Conservation (phyloP, 495 filamentous ascomycete genomes). For the Aspergillus baeticus region DNA sequence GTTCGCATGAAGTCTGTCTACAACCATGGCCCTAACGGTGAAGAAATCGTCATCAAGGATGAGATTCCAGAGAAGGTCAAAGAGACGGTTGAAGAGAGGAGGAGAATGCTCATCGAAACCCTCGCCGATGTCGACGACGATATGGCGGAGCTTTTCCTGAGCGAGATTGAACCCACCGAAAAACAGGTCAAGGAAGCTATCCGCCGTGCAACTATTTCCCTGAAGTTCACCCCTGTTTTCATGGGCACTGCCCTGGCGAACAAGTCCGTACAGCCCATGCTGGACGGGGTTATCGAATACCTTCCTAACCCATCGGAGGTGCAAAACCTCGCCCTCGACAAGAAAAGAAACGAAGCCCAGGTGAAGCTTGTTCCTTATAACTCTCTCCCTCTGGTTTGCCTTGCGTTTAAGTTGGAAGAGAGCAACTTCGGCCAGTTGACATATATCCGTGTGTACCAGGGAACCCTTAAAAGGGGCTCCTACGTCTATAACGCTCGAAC, state of each 20-base stretch:
- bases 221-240: slow-evolving; percentile 94
- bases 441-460: slow-evolving; percentile 98
- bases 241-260: slow-evolving; percentile 96
- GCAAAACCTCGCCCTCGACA: slow-evolving; percentile 85
- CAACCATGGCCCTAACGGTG: slow-evolving; percentile 80
- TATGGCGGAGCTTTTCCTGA: slow-evolving; percentile 94
- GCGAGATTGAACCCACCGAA: slow-evolving; percentile 72
- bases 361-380: slow-evolving; percentile 91
- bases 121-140: slow-evolving; percentile 98
- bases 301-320: slow-evolving; percentile 92
- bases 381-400: slow-evolving; percentile 86
- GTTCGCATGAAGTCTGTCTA: slow-evolving; percentile 91
- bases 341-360: slow-evolving; percentile 68
- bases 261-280: slow-evolving; percentile 94
- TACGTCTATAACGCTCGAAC: slow-evolving; percentile 92
- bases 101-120: slow-evolving; percentile 85
- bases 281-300: slow-evolving; percentile 95
- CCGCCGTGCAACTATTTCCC: slow-evolving; percentile 77
- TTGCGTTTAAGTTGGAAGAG: slow-evolving; percentile 99
- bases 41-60: slow-evolving; percentile 67
- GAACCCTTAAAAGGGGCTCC: slow-evolving; percentile 79
- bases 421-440: slow-evolving; percentile 98
- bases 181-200: slow-evolving; percentile 89
- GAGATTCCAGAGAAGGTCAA: slow-evolving; percentile 77
- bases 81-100: slow-evolving; percentile 72